phyloP scores from a whole-genome alignment of 108 stramenopile species.

The Discostella pseudostelligera region DNA sequence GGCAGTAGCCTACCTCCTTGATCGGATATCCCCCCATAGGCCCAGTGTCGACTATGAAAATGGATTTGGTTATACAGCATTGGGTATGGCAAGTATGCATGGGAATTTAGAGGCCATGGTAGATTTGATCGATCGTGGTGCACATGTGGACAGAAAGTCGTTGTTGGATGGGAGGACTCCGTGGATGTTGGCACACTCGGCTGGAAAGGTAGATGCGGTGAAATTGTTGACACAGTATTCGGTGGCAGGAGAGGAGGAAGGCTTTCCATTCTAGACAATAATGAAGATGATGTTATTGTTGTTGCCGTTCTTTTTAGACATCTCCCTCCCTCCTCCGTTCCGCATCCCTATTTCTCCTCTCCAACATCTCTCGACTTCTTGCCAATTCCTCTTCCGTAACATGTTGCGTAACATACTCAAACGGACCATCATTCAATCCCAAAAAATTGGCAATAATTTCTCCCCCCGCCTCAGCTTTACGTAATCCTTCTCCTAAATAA shows the following conservation, averaged over 20 bases:
- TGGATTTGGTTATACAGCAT: constrained; percentile 34
- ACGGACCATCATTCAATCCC: constrained; percentile 46
- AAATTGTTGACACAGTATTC: constrained; percentile 32
- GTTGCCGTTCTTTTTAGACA: too few relatives aligned
- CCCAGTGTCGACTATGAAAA: constrained; percentile 43
- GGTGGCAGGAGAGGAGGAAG: too few relatives aligned
- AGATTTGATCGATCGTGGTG: constrained; percentile 41
- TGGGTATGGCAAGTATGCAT: constrained; percentile 27
- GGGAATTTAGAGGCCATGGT: constrained; percentile 18
- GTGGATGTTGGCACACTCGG: constrained; percentile 24
- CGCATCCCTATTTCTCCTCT: constrained; percentile 19
- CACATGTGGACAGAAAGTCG: constrained; percentile 22
- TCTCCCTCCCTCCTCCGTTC: constrained; percentile 17
- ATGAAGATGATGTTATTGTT: too few relatives aligned
- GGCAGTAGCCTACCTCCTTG: constrained; percentile 40
- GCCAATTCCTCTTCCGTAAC: constrained; percentile 57
- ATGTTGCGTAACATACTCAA: constrained; percentile 52
- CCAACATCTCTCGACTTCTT: constrained; percentile 25
- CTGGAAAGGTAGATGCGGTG: constrained; percentile 34
- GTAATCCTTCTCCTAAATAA: constrained; percentile 22
- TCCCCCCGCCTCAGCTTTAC: constrained; percentile 43
- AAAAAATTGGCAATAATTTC: constrained; percentile 43
- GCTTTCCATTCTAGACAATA: too few relatives aligned
- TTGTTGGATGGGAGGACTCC: constrained; percentile 31
- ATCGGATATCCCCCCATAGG: constrained; percentile 24